These are phyloP conservation scores for Diplotaxis tenuifolia DNA, from an alignment of 345 rosid genomes.

Conservation along the genomic window DNA sequence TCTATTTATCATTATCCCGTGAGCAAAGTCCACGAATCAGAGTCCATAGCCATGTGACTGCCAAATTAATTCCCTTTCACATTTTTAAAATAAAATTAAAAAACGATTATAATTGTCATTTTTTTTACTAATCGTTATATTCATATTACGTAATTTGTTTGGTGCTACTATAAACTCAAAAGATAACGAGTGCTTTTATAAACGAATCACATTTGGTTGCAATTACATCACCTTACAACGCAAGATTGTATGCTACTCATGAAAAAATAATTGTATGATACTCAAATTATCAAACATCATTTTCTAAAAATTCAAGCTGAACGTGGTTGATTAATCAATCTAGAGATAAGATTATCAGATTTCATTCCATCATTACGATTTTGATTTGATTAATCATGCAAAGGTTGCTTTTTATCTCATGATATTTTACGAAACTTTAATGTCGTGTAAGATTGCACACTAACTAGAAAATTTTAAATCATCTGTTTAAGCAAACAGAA, in stretches of 20 bases:
- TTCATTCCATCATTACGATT: background rate
- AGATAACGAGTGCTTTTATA: background rate
- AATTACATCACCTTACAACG: background rate
- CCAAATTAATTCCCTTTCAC: background rate
- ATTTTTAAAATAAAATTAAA: background rate
- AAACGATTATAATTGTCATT: background rate
- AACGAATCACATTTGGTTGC: background rate
- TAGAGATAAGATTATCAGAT: background rate
- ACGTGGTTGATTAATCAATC: background rate
- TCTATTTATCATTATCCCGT: constrained; percentile 1
- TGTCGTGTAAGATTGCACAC: constrained; percentile 1
- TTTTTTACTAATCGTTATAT: background rate
- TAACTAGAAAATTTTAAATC: background rate
- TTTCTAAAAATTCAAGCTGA: background rate
- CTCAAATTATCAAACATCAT: background rate
- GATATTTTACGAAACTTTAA: background rate
- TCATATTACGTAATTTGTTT: background rate
- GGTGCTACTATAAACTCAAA: background rate
- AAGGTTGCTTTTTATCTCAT: constrained; percentile 8
- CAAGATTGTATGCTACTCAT: background rate
- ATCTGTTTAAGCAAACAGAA: no score
- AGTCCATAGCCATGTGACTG: constrained; percentile 19
- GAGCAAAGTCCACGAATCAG: constrained; percentile 23
- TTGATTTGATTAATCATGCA: constrained; percentile 13
- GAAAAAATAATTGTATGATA: no score